phyloP scores from a whole-genome alignment of 202 grass and related monocot genomes.

The Eragrostis tef region DNA sequence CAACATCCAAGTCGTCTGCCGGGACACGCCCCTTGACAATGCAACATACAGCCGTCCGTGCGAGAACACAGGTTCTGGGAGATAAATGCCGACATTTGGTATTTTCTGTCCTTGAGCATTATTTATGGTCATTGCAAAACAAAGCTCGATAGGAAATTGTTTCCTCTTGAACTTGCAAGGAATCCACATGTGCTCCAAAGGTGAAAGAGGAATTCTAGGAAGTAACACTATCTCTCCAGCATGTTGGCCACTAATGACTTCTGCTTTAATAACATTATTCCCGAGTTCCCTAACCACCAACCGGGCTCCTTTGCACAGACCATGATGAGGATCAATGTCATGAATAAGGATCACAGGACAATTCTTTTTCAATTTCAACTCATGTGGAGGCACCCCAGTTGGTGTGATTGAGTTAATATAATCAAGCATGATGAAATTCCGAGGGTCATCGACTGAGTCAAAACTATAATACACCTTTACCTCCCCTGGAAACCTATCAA shows the following conservation, averaged over 20 bases:
- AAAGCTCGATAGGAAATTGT: not conserved
- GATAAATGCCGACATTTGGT: not conserved
- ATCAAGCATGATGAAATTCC: not conserved
- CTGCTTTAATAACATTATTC: not conserved
- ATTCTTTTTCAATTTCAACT: not conserved
- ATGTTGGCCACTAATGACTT: not conserved
- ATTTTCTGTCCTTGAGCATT: conserved; percentile 1
- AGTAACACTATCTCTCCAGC: not conserved
- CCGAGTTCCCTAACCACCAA: not conserved
- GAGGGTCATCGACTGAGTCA: not conserved
- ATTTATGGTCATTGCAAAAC: conserved; percentile 32
- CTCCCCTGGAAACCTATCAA: not conserved
- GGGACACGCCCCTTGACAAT: not conserved
- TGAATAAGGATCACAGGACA: conserved; percentile 24
- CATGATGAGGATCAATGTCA: conserved; percentile 1
- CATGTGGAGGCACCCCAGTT: conserved; percentile 1
- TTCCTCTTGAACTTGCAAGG: conserved; percentile 25
- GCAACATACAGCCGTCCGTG: conserved; percentile 27
- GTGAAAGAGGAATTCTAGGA: not conserved
- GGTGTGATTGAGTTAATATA: conserved; percentile 8
- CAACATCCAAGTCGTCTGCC: not conserved
- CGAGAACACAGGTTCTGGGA: not conserved
- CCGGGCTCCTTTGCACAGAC: conserved; percentile 27
- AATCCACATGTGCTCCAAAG: not conserved
- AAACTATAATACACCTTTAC: not conserved